These are phyloP conservation scores for Melaleuca quinquenervia DNA, from an alignment of 345 rosid species.

Conservation along the genomic window DNA sequence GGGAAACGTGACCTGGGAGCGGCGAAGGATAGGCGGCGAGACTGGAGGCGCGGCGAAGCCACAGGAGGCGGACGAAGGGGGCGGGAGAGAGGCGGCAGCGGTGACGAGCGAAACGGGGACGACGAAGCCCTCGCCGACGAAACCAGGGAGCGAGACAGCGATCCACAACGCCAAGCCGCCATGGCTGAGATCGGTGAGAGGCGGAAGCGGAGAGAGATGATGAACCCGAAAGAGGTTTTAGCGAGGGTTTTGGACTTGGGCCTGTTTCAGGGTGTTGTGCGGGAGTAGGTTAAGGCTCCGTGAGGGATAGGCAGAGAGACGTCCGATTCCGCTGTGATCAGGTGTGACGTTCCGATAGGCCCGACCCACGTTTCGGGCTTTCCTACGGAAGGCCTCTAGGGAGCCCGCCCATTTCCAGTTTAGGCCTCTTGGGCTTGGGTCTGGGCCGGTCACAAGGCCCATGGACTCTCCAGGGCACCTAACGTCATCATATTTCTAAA, in stretches of 20 bases:
- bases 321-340: too few relatives aligned
- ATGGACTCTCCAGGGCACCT: not conserved
- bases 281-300: not conserved
- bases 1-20: conserved; percentile 41
- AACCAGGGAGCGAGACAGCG: conserved; percentile 35
- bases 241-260: not conserved
- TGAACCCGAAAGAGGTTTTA: not conserved
- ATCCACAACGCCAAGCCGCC: conserved; percentile 53
- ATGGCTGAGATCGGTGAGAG: conserved; percentile 1
- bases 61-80: conserved; percentile 44
- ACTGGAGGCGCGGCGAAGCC: conserved; percentile 39
- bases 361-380: not conserved
- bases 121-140: conserved; percentile 36
- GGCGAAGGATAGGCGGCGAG: conserved; percentile 52
- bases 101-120: conserved; percentile 47
- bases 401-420: not conserved
- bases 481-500: too few relatives aligned
- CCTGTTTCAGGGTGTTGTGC: not conserved
- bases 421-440: fast-evolving
- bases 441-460: not conserved
- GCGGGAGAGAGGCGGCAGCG: conserved; percentile 44
- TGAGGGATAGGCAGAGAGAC: too few relatives aligned
- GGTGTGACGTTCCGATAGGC: not conserved
- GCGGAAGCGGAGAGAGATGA: not conserved
- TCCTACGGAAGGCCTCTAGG: not conserved